These are phyloP conservation scores for Umbelopsis sp. DNA, from an alignment of 192 early-diverging fungal genomes.

Conservation along the genomic window DNA sequence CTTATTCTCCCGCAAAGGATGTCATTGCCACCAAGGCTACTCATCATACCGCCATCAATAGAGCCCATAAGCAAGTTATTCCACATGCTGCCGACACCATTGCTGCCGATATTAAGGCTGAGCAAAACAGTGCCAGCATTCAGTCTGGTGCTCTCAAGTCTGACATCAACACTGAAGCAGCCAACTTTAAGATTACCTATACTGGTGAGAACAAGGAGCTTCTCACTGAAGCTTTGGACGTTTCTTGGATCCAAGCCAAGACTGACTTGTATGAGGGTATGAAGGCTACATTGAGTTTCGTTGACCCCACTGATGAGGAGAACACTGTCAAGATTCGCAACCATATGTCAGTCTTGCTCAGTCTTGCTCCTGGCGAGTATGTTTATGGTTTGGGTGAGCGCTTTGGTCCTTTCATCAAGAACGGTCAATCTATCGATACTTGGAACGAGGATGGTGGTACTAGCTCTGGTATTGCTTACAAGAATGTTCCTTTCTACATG, in stretches of 20 bases:
- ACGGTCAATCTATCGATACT: constrained; percentile 10
- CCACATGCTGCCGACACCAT: neutral
- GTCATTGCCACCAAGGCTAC: constrained; percentile 12
- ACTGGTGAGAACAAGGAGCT: neutral
- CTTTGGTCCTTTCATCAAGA: constrained; percentile 6
- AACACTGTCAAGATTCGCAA: neutral
- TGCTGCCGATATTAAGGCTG: neutral
- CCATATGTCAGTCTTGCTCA: constrained; percentile 13
- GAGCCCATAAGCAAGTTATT: neutral
- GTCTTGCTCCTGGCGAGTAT: constrained; percentile 12
- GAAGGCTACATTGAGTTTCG: constrained; percentile 10
- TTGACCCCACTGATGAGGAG: neutral
- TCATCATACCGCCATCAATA: neutral
- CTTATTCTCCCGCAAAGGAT: constrained; percentile 4
- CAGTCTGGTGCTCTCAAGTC: neutral
- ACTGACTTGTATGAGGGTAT: constrained; percentile 7
- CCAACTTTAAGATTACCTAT: constrained; percentile 15
- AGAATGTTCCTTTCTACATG: constrained; percentile 20
- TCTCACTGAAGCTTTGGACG: neutral
- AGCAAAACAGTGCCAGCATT: neutral
- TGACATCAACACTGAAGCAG: neutral
- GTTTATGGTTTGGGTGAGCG: constrained; percentile 18
- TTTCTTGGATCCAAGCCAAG: constrained; percentile 11
- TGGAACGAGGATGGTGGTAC: constrained; percentile 23
- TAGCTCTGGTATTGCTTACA: constrained; percentile 7